Evolutionary conservation across 2,329 filamentous ascomycete species (phyloP).

Genomic region (Fusarium temperatum): DNA sequence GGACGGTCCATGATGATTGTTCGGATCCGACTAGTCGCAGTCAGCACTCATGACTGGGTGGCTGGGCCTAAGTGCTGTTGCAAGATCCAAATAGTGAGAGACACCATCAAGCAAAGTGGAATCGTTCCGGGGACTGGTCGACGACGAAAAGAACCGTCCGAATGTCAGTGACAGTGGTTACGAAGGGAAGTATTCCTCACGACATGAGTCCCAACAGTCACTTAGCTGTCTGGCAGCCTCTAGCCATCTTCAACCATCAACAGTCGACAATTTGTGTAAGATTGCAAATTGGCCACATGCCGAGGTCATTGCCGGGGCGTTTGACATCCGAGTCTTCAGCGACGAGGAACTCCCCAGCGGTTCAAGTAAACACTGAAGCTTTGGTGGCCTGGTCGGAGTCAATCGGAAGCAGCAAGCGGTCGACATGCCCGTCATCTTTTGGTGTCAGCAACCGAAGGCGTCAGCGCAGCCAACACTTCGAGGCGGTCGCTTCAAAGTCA

Average conservation of each 20-base stretch:
- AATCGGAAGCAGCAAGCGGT: background rate
- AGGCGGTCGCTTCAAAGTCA: background rate
- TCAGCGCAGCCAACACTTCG: background rate
- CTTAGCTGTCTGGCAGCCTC: background rate
- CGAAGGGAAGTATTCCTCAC: background rate
- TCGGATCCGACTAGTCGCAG: background rate
- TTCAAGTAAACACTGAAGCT: background rate
- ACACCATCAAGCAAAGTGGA: background rate
- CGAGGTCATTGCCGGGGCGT: background rate
- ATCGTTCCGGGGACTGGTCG: background rate
- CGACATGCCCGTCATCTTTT: background rate
- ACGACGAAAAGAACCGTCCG: too few species aligned
- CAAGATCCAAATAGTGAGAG: background rate
- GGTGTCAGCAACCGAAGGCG: background rate
- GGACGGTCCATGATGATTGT: background rate
- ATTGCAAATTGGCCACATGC: background rate
- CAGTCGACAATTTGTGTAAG: background rate
- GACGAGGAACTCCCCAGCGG: background rate
- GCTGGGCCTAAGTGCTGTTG: background rate
- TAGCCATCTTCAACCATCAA: background rate
- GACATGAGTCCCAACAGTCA: background rate
- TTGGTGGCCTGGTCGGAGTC: background rate
- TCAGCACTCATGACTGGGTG: background rate
- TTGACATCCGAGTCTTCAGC: background rate
- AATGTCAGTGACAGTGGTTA: background rate